Base-by-base conservation (phyloP, 2,329 filamentous ascomycete genomes). In the Cadophora sp. region DNA sequence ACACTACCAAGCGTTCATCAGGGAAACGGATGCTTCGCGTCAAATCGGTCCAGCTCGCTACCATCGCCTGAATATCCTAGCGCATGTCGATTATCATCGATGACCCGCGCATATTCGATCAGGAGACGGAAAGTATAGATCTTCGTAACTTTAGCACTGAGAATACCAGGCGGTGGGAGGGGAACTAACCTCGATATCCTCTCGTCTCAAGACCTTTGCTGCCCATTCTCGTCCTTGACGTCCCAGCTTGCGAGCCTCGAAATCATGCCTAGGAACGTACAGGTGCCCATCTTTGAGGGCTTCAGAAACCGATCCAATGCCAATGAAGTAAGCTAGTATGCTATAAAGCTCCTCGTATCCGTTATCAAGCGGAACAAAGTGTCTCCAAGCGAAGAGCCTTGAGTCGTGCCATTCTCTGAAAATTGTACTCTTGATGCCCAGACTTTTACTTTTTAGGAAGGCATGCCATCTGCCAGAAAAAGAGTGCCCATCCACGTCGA, bases 351-450 rank as follows among this genome's bases (percentile, higher is more conserved):
- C 92, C 43, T 86, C 81, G 74, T 90, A 94, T 1, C 89, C 86
- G 75, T 87, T 91, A 76, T 94, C 91, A 85, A 95, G 89, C 19
- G 92, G 92, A 1, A 94, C 89, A 74, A 92, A 95, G 79, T 96
- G 92, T 74, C 88, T 88, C 92, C 92, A 96, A 0, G 91, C 85
- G 1, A 93, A 82, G 1, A 95, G 82, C 2, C 92, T 84, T 55
- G 85, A 86, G 77, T 94, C 92, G 75, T 94, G 92, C 92, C 92
- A 96, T 77, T 96, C 92, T 24, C 87, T 85, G 80, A 90, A 96
- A 26, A 95, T 82, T 0, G 92, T 93, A 6, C 90, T 87, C 80
- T 95, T 96, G 80, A 96, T 87, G 0, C 91, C 91, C 9, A 94
- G 78, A 19, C 87, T 89, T 1, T 87, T 91, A 34, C 88, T 91